Conservation (phyloP, 2,329 filamentous ascomycete genomes). For the Pyrenochaeta sp. region DNA sequence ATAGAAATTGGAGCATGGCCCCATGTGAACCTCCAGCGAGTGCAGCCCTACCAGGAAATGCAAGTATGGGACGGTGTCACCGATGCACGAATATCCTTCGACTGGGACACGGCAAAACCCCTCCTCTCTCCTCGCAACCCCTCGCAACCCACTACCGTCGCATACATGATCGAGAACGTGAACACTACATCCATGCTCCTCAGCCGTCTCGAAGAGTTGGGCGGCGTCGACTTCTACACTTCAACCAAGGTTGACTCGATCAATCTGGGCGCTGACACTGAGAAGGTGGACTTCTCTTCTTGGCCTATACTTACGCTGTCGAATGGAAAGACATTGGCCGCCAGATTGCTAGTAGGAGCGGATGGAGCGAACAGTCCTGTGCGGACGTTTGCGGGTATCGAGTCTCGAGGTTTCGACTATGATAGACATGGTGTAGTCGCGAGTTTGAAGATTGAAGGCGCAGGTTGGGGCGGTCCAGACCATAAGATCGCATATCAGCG, state of each 20-base stretch:
- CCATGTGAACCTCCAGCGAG: slow-evolving; percentile 74
- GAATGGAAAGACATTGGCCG: slow-evolving; percentile 72
- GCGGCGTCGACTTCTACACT: slow-evolving; percentile 74
- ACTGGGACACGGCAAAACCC: slow-evolving; percentile 66
- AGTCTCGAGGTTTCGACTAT: slow-evolving; percentile 92
- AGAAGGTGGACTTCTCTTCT: slow-evolving; percentile 77
- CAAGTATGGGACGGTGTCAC: slow-evolving; percentile 97
- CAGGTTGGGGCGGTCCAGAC: slow-evolving; percentile 49
- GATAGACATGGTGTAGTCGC: slow-evolving; percentile 89
- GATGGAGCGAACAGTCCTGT: slow-evolving; percentile 97
- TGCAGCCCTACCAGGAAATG: slow-evolving; percentile 94
- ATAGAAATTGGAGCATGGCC: slow-evolving; percentile 81
- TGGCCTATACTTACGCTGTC: slow-evolving; percentile 87
- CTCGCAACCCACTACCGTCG: slow-evolving; percentile 68
- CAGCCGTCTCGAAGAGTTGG: slow-evolving; percentile 73
- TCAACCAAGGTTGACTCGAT: slow-evolving; percentile 83
- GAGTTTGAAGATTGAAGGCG: slow-evolving; percentile 75
- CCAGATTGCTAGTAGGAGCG: slow-evolving; percentile 87
- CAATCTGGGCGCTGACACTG: slow-evolving; percentile 70
- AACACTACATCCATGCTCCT: slow-evolving; percentile 86
- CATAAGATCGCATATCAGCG: slow-evolving; percentile 88
- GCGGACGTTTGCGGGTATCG: slow-evolving; percentile 85
- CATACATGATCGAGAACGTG: slow-evolving; percentile 95
- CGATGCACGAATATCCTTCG: slow-evolving; percentile 87
- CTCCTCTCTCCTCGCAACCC: slow-evolving; percentile 51